Evolutionary conservation across 805 yeast genomes (phyloP), one percentile per base, ranked within the genome.

Genomic region (Cyberlindnera xylosilytica): DNA sequence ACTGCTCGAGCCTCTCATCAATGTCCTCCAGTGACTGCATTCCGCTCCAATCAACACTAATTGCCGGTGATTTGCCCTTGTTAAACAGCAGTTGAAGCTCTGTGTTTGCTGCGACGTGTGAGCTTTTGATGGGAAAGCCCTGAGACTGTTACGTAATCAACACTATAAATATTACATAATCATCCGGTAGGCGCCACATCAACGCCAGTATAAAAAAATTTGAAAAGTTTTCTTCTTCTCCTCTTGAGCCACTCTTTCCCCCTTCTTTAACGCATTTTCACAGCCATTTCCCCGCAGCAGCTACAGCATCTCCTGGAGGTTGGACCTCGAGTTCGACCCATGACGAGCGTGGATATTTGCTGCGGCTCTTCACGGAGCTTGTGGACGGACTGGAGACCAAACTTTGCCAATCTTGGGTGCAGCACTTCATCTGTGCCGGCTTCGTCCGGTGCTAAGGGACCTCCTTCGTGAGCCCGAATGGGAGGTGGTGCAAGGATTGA

Each of bases 381-480:
- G 39, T 53, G 66, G 68, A 62, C 73, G 81, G 74, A 69, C 82
- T 77, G 84, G 78, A 79, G 83, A 79, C 52, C 46, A 73, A 69
- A 53, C 64, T 56, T 63, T 60, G 75, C 67, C 65, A 76, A 71
- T 79, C 86, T 79, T 73, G 86, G 86, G 86, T 79, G 85, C 85
- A 76, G 79, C 77, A 70, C 64, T 69, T 71, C 82, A 76, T 77
- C 68, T 68, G 77, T 63, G 65, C 64, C 60, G 56, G 59, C 66
- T 65, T 60, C 57, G 60, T 56, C 56, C 70, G 66, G 63, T 63
- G 64, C 79, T 76, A 76, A 78, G 81, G 83, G 79, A 60, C 67
- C 72, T 69, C 84, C 84, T 79, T 79, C 83, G 84, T 78, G 84
- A 71, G 71, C 79, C 82, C 82, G 82, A 70, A 77, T 79, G 85